Base-by-base conservation (phyloP, 2,329 filamentous ascomycete genomes). In the Diaporthe citriasiana region DNA sequence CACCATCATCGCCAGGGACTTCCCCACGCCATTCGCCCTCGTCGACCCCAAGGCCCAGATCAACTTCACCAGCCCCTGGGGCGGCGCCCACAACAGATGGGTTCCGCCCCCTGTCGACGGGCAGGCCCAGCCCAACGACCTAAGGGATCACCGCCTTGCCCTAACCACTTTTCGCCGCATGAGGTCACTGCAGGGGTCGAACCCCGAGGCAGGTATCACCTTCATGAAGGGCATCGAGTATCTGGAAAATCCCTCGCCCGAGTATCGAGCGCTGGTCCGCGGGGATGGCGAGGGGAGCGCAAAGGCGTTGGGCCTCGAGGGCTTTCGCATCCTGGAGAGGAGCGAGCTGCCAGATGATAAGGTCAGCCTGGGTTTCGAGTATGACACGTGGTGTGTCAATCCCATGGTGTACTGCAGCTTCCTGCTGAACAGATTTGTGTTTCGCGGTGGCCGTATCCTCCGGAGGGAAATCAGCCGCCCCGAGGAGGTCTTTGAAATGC, bases 21-120 rank as follows among this genome's bases (percentile, higher is more conserved):
- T 88, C 63, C 87, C 87, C 13, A 80, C 78, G n/a, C 84, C 86
- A 13, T 86, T 83, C 60, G 86, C 87, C 78, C 83, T 84, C 17
- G 81, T 85, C 45, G 83, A 86, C 73, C 78, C 82, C 7, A 75
- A 74, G 19, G 75, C 81, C 0, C 80, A 84, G 72, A 85, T 88
- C 78, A 85, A 90, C 81, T 90, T 86, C 78, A 87, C 89, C 19
- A 90, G 89, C 40, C 88, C 88, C 69, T 90, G 88, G 88, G 89
- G 85, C 47, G 89, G 89, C 15, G 88, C 89, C 2, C 88, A 90
- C 78, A 88, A 89, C 76, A 84, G 88, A 53, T 88, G 85, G 77
- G 85, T 89, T 45, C 85, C 86, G 1, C 84, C 84, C 50, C 78
- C 78, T 12, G 40, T 73, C 13, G 73, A 27, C 13, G 42, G 55